phyloP scores from a whole-genome alignment of 495 filamentous ascomycete genomes.

The Opeltia flavorubescens region DNA sequence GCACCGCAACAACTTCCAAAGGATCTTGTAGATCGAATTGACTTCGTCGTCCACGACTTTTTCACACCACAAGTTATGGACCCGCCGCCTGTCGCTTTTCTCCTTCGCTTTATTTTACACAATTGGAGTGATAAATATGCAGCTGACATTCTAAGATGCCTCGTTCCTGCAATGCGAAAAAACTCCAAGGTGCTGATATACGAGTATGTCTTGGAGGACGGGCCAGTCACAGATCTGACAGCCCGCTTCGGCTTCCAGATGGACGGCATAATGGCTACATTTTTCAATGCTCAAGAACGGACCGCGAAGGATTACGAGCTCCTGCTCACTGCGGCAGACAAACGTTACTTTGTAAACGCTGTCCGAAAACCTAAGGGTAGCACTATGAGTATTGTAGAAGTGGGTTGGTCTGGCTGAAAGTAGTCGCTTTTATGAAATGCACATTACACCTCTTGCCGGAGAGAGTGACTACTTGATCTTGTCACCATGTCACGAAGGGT shows the following conservation, averaged over 20 bases:
- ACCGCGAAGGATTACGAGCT: conserved; percentile 18
- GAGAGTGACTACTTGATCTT: too few species aligned
- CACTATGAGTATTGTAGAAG: conserved; percentile 15
- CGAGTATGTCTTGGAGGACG: conserved; percentile 25
- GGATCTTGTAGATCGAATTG: conserved; percentile 24
- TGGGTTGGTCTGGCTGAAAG: conserved; percentile 8
- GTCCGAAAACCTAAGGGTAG: conserved; percentile 12
- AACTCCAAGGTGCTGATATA: conserved; percentile 36
- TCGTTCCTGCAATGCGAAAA: conserved; percentile 37
- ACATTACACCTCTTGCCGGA: too few species aligned
- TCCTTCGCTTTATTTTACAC: conserved; percentile 44
- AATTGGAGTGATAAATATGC: conserved; percentile 45
- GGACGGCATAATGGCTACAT: conserved; percentile 25
- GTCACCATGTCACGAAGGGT: too few species aligned
- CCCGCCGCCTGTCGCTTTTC: conserved; percentile 35
- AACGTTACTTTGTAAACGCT: conserved; percentile 13
- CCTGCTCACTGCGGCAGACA: conserved; percentile 20
- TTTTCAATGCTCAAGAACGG: conserved; percentile 24
- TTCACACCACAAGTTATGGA: conserved; percentile 30
- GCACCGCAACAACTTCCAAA: conserved; percentile 15
- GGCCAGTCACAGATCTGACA: conserved; percentile 10
- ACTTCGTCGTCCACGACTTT: conserved; percentile 36
- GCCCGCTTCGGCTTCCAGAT: conserved; percentile 10
- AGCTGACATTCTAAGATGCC: conserved; percentile 32
- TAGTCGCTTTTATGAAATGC: too few species aligned